phyloP scores from a whole-genome alignment of 371 early-diverging fungal species.

The Lichtheimia hyalospora region DNA sequence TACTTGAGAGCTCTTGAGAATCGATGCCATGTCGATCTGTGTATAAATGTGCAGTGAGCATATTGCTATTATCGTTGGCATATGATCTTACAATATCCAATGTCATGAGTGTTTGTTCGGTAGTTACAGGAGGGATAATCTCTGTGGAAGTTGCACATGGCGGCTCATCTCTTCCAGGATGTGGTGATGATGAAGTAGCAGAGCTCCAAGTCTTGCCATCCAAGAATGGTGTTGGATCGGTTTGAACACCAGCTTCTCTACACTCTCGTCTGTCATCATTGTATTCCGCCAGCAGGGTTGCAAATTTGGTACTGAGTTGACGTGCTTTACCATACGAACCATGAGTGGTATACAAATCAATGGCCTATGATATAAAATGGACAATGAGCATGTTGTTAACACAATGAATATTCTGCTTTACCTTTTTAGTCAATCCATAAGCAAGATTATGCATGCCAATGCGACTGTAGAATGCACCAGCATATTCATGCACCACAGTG shows the following conservation, averaged over 20 bases:
- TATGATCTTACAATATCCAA: constrained; percentile 36
- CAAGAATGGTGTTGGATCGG: constrained; percentile 38
- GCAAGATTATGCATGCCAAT: constrained; percentile 36
- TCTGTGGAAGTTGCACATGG: constrained; percentile 13
- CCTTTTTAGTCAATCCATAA: constrained; percentile 33
- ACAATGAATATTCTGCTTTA: not conserved
- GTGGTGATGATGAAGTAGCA: constrained; percentile 17
- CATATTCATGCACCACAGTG: constrained; percentile 35
- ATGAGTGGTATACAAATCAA: constrained; percentile 25
- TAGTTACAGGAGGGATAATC: constrained; percentile 32
- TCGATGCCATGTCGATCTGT: constrained; percentile 42
- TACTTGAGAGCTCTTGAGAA: constrained; percentile 48
- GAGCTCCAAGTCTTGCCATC: constrained; percentile 38
- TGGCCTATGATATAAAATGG: constrained; percentile 11
- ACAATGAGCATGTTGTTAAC: not conserved
- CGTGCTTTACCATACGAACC: constrained; percentile 44
- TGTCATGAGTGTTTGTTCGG: constrained; percentile 43
- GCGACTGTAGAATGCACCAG: constrained; percentile 40
- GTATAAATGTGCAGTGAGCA: no score
- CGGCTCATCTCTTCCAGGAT: constrained; percentile 23
- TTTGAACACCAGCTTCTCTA: constrained; percentile 38
- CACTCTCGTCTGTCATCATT: constrained; percentile 32
- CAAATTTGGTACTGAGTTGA: constrained; percentile 29
- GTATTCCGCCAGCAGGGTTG: constrained; percentile 18
- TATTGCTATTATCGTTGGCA: not conserved